These are phyloP conservation scores for Brassica incana DNA, from an alignment of 345 rosid species.

Conservation along the genomic window DNA sequence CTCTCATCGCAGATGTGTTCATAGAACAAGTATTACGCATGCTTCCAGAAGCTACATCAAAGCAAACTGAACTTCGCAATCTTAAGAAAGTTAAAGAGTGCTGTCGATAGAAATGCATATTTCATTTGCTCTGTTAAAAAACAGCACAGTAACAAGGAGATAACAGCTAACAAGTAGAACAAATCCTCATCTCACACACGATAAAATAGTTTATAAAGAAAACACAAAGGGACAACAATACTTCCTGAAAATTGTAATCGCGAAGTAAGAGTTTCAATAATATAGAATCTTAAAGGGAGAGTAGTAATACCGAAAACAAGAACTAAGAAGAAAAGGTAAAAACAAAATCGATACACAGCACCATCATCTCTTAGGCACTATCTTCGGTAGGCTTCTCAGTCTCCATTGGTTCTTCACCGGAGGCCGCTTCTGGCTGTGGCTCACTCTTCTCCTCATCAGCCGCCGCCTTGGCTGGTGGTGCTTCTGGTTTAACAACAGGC, in stretches of 20 bases:
- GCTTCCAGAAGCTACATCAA: background rate
- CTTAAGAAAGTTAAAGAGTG: too few relatives aligned
- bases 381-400: conserved; percentile 49
- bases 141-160: background rate
- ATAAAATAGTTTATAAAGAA: background rate
- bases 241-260: conserved; percentile 13
- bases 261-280: background rate
- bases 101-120: background rate
- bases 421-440: conserved; percentile 47
- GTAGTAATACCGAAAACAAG: conserved; percentile 5
- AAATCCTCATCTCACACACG: background rate
- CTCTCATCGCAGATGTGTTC: background rate
- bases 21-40: too few relatives aligned
- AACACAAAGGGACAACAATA: background rate
- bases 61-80: background rate
- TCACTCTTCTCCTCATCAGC: conserved; percentile 42
- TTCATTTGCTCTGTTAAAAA: background rate
- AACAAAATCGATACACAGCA: conserved; percentile 37
- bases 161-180: background rate
- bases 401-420: conserved; percentile 68
- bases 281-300: background rate
- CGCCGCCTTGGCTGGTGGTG: conserved; percentile 53
- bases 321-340: background rate
- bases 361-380: conserved; percentile 18
- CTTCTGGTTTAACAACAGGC: conserved; percentile 74